Evolutionary conservation across 2,329 filamentous ascomycete genomes (phyloP).

Genomic region (Bimuria novae-zelandiae): DNA sequence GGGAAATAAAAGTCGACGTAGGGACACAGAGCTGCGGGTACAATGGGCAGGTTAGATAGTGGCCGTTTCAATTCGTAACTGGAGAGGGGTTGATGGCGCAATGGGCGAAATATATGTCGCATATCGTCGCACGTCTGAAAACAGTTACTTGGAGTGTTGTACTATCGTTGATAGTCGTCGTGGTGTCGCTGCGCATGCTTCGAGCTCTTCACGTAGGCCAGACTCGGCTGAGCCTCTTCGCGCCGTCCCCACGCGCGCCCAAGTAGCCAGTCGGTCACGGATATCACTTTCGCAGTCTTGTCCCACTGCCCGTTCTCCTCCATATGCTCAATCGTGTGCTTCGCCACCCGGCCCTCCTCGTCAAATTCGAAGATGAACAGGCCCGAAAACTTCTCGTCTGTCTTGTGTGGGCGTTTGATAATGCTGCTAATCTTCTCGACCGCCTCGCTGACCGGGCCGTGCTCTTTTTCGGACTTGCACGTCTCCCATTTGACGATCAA

Average conservation of each 20-base stretch:
- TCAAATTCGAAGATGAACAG: conserved; percentile 97
- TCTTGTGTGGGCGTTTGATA: conserved; percentile 54
- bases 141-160: background rate
- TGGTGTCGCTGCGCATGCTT: conserved; percentile 9
- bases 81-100: too few relatives aligned
- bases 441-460: conserved; percentile 53
- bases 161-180: conserved; percentile 5
- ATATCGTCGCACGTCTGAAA: too few relatives aligned
- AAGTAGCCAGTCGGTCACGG: conserved; percentile 91
- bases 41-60: background rate
- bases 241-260: conserved; percentile 69
- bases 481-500: conserved; percentile 92
- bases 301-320: conserved; percentile 85
- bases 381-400: conserved; percentile 76
- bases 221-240: conserved; percentile 48
- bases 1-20: background rate
- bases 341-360: conserved; percentile 77
- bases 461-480: conserved; percentile 55
- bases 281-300: conserved; percentile 81
- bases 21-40: too few relatives aligned
- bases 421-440: conserved; percentile 61
- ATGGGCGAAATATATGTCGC: too few relatives aligned
- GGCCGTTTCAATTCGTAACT: background rate
- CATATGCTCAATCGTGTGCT: conserved; percentile 92
- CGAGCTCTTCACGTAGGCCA: conserved; percentile 45